Conservation (phyloP, 2,329 filamentous ascomycete species). For the Beauveria sp. region DNA sequence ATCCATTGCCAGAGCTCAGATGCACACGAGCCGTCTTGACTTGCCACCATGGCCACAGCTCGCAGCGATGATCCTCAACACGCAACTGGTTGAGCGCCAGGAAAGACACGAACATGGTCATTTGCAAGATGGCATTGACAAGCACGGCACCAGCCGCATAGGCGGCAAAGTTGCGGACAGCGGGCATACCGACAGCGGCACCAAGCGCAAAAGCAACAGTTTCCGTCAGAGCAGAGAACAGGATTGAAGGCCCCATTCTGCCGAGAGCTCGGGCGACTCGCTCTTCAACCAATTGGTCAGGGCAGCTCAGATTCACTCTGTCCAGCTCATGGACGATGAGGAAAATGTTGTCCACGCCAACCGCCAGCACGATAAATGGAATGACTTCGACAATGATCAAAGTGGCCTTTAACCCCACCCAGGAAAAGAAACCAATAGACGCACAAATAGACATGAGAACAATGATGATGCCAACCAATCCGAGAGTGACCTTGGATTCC, state of each 20-base stretch:
- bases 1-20: slow-evolving; percentile 50
- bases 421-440: slow-evolving; percentile 91
- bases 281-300: slow-evolving; percentile 79
- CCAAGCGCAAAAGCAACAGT: slow-evolving; percentile 90
- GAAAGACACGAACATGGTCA: slow-evolving; percentile 94
- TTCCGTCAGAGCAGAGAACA: slow-evolving; percentile 91
- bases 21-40: slow-evolving; percentile 67
- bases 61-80: slow-evolving; percentile 79
- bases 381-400: slow-evolving; percentile 98
- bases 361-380: slow-evolving; percentile 90
- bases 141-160: slow-evolving; percentile 95
- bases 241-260: slow-evolving; percentile 91
- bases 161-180: slow-evolving; percentile 92
- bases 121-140: slow-evolving; percentile 92
- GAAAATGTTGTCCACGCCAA: slow-evolving; percentile 98
- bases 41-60: slow-evolving; percentile 85
- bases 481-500: slow-evolving; percentile 93
- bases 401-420: slow-evolving; percentile 84
- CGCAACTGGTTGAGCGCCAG: slow-evolving; percentile 85
- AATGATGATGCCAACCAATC: slow-evolving; percentile 89
- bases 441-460: slow-evolving; percentile 96
- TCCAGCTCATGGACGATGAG: slow-evolving; percentile 98
- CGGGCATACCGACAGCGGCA: slow-evolving; percentile 93
- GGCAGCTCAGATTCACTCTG: slow-evolving; percentile 83
- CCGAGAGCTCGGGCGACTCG: slow-evolving; percentile 83